A percentile compares a stretch with the other conserved stretches of the same genome.
Evolutionary conservation across 208 protist species (phyloP).

Genomic region (Trichomonas vaginalis): DNA sequence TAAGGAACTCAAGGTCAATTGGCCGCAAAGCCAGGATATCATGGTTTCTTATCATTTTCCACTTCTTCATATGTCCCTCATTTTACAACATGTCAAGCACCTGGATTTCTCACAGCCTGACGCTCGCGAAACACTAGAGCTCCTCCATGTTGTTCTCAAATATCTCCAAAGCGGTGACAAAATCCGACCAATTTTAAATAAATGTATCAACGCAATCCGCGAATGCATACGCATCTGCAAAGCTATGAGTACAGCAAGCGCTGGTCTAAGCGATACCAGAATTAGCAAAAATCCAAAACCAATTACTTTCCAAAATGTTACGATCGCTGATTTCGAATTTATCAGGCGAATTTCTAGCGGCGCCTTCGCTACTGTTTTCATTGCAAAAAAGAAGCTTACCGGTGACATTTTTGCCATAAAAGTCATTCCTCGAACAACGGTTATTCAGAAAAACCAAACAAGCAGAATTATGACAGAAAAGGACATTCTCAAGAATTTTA

Average conservation of each 20-base stretch:
- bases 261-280: not conserved
- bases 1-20: not conserved
- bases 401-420: conserved; percentile 51
- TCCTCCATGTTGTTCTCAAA: not conserved
- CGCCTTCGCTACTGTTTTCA: conserved; percentile 47
- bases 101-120: not conserved
- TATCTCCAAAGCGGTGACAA: not conserved
- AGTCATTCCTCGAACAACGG: not conserved
- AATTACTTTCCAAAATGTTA: not conserved
- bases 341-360: conserved; percentile 51
- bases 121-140: not conserved
- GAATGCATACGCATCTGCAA: not conserved
- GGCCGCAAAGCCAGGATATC: not conserved
- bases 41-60: not conserved
- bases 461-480: not conserved
- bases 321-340: conserved; percentile 49
- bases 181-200: not conserved
- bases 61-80: not conserved
- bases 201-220: not conserved
- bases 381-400: conserved; percentile 41
- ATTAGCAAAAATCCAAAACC: not conserved
- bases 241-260: not conserved
- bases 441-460: not conserved
- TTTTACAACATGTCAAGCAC: not conserved
- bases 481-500: not conserved